Evolutionary conservation across 2,329 filamentous ascomycete genomes (phyloP), one percentile per base, ranked within the genome.

Genomic region (Pseudohalonectria lignicola): DNA sequence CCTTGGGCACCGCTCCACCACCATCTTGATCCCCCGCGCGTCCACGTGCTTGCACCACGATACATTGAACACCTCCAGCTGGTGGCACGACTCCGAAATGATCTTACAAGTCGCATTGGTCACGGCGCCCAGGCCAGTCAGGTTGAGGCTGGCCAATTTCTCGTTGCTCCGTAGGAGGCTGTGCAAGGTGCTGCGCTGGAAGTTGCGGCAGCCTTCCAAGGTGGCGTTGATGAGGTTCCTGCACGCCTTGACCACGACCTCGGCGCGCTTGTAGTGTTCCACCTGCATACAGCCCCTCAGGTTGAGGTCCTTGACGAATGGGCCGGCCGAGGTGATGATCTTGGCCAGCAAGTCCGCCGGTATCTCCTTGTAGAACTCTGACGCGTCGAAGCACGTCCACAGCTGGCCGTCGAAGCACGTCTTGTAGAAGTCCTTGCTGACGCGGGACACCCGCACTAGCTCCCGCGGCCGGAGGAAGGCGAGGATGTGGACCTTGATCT

Each of bases 381-480:
- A 81, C 2, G 85, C 78, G 55, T 96, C 87, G 35, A 96, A 71
- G 31, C 73, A 76, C 4, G 78, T 79, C 92, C 92, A 98, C 13
- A 96, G 63, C 61, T 98, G 92, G 2, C 92, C 92, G 56, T 98
- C 90, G 50, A 90, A 94, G 61, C 90, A 95, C 60, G 85, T 78
- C 34, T 72, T 69, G 56, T 94, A 69, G 67, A 92, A 95, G 5
- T 71, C 62, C 56, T 79, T 86, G 53, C 79, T 90, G 16, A 92
- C 82, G 15, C 76, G 66, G 1, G 90, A 94, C 40, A 75, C 74
- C 41, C 79, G 74, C 10, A 95, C 77, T 25, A 96, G 73, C 54
- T 96, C 81, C 52, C 79, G 86, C 1, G 88, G 87, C 20, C 69
- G 67, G 16, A 96, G 66, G 49, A 82, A 86, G 5, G 76, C 71